A percentile compares a stretch with the other conserved stretches of the same genome.
Conservation (phyloP, 192 early-diverging fungal genomes). For the Spizellomyces sp. region DNA sequence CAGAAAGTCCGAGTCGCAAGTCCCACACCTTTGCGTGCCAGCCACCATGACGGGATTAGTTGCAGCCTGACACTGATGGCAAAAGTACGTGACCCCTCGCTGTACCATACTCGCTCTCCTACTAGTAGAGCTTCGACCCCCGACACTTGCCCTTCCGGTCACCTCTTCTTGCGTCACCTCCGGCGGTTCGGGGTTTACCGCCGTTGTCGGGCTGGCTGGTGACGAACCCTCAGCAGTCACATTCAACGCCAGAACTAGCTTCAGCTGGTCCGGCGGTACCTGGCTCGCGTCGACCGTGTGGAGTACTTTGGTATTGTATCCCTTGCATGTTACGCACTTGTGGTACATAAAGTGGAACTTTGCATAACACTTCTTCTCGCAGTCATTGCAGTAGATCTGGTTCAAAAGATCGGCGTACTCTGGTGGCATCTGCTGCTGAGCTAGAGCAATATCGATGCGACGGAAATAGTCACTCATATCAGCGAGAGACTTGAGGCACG, state of each 20-base stretch:
- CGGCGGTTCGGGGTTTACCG: neutral
- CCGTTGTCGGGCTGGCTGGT: neutral
- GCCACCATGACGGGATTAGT: slow-evolving; percentile 25
- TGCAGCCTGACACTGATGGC: slow-evolving; percentile 31
- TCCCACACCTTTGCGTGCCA: slow-evolving; percentile 23
- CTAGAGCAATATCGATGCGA: slow-evolving; percentile 81
- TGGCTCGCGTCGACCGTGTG: slow-evolving; percentile 5
- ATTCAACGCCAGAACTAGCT: neutral
- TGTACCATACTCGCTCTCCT: slow-evolving; percentile 24
- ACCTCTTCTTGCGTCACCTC: neutral
- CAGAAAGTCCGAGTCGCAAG: slow-evolving; percentile 34
- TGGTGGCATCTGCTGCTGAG: slow-evolving; percentile 83
- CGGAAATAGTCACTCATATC: slow-evolving; percentile 81
- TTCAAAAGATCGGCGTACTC: slow-evolving; percentile 80
- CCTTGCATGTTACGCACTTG: slow-evolving; percentile 81
- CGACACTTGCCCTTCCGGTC: neutral
- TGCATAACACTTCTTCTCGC: slow-evolving; percentile 79
- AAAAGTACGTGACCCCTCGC: slow-evolving; percentile 20
- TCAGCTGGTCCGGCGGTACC: neutral
- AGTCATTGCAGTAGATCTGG: slow-evolving; percentile 93
- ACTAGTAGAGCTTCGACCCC: slow-evolving; percentile 1
- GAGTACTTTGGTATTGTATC: slow-evolving; percentile 91
- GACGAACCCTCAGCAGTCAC: neutral
- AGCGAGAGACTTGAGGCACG: slow-evolving; percentile 87
- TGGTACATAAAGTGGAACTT: slow-evolving; percentile 97